Base-by-base conservation (phyloP, 2,329 filamentous ascomycete species). In the Colletotrichum chlorophyti region DNA sequence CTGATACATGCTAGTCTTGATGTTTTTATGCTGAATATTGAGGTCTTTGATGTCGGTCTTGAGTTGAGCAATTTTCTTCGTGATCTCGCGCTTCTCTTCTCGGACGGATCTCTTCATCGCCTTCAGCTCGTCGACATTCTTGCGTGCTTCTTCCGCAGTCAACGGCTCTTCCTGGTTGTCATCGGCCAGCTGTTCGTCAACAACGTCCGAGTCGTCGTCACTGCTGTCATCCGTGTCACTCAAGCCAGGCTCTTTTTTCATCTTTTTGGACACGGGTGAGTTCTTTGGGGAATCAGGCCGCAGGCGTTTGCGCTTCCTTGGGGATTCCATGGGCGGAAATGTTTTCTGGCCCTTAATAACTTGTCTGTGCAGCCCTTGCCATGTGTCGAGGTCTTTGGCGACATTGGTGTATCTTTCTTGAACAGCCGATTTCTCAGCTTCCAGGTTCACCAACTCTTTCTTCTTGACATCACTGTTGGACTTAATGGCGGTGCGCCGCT, bases 231-330 rank as follows among this genome's bases (percentile, higher is more conserved):
- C 48, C 4, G 32, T 46, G 11, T 53, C 54, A 17, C 48, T 58
- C 2, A 15, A 34, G 6, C 15, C 34, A 24, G 9, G 4, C 4
- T 42, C 38, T 15, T 29, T 34, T 19, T 38, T 45, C 11, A 15
- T 10, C 37, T 9, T 70, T 61, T 4, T 70, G 2, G 27, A 12
- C 19, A 10, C 4, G 3, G 8, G 7, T 10, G 7, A 8, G n/a
- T 15, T 17, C 14, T 21, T 23, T 1, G 15, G 15, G 10, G 26
- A 14, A 11, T 14, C 15, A 23, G 5, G 21, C 14, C 11, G 19
- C 17, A 27, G 40, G 9, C 34, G 48, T 26, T 53, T 58, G 26
- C 48, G 12, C 34, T 58, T 58, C 15, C 11, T 32, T 6, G 54
- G 54, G 3, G 54, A 58, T 5, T 21, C 7, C 5, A 41, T 27